These are phyloP conservation scores for Escovopsis weberi DNA, from an alignment of 2,329 filamentous ascomycete genomes.

Conservation along the genomic window DNA sequence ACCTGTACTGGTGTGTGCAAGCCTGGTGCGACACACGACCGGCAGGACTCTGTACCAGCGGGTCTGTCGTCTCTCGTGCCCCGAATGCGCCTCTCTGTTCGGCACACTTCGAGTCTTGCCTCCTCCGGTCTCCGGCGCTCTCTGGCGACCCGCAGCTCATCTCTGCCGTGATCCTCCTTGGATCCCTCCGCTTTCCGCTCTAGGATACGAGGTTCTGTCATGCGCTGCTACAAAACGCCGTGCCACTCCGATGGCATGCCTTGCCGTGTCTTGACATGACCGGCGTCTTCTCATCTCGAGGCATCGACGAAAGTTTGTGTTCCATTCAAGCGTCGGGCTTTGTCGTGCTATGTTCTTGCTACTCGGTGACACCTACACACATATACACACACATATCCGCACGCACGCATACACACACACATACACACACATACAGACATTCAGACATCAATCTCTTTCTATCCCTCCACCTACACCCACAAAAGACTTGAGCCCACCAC, in stretches of 20 bases:
- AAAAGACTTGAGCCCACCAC: no score
- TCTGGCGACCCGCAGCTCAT: neutral
- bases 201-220: conserved; percentile 1
- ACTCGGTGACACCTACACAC: neutral
- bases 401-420: neutral
- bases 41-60: no score
- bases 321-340: neutral
- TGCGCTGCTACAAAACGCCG: conserved; percentile 3
- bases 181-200: neutral
- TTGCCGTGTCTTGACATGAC: conserved; percentile 2
- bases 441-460: no score
- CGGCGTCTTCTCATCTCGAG: neutral
- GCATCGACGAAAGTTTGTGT: neutral
- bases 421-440: no score
- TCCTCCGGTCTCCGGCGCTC: neutral
- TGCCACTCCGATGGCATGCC: conserved; percentile 3
- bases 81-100: neutral
- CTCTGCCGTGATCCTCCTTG: neutral
- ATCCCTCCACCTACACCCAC: no score
- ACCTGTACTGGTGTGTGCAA: neutral
- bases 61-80: no score
- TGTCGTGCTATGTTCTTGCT: neutral
- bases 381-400: neutral
- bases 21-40: neutral
- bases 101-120: neutral